Conservation (phyloP, 495 filamentous ascomycete species). For the Jackrogersella minutella region DNA sequence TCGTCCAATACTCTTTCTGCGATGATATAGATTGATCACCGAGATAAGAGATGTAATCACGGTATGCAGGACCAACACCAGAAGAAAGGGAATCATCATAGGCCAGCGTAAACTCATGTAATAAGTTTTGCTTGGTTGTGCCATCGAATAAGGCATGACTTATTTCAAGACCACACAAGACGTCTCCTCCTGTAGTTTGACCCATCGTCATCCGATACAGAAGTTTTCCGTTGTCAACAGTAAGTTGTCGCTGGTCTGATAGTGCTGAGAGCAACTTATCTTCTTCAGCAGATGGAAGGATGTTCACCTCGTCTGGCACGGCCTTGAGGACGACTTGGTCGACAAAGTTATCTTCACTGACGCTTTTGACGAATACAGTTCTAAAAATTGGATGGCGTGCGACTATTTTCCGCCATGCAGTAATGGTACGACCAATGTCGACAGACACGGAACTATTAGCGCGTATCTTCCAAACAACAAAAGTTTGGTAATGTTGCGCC, state of each 20-base stretch:
- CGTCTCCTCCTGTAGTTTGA: not conserved
- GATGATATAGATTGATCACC: not conserved
- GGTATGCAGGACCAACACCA: not conserved
- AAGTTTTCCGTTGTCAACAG: not conserved
- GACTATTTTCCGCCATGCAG: conserved; percentile 64
- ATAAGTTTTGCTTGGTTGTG: not conserved
- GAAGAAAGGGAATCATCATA: not conserved
- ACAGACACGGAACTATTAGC: conserved; percentile 33
- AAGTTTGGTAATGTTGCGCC: conserved; percentile 50
- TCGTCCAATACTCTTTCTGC: not conserved
- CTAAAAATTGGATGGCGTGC: conserved; percentile 61
- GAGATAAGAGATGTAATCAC: not conserved
- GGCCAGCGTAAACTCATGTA: not conserved
- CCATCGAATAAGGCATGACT: not conserved
- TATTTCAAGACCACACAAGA: not conserved
- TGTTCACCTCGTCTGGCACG: not conserved
- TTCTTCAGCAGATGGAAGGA: not conserved
- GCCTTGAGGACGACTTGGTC: conserved; percentile 57
- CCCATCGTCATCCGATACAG: not conserved
- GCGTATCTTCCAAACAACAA: not conserved
- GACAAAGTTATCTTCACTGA: conserved; percentile 56
- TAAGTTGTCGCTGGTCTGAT: not conserved
- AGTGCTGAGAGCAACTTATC: not conserved
- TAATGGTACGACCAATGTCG: conserved; percentile 50
- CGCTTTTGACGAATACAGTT: conserved; percentile 62